Evolutionary conservation across 495 filamentous ascomycete genomes (phyloP).

Genomic region (Daldinia bambusicola): DNA sequence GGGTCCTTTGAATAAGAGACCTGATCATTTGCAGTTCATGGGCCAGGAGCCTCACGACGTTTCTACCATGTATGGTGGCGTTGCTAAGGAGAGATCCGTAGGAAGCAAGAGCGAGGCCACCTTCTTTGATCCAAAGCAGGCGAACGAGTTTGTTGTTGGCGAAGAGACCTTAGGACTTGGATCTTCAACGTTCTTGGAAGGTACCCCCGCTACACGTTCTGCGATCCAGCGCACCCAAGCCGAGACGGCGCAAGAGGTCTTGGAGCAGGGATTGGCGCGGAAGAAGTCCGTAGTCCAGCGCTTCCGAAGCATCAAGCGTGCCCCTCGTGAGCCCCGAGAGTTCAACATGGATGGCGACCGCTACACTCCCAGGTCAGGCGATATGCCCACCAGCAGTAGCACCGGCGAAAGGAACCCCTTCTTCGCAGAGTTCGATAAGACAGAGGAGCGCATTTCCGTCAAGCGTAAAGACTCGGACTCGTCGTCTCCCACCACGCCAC

Average conservation of each 20-base stretch:
- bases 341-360: slow-evolving; percentile 57
- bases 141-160: slow-evolving; percentile 79
- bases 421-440: slow-evolving; percentile 78
- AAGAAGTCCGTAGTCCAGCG: slow-evolving; percentile 95
- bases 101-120: slow-evolving; percentile 53
- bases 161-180: slow-evolving; percentile 86
- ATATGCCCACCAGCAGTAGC: slow-evolving; percentile 30
- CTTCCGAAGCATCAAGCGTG: slow-evolving; percentile 73
- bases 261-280: slow-evolving; percentile 75
- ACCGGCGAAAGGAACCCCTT: slow-evolving; percentile 78
- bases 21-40: slow-evolving; percentile 85
- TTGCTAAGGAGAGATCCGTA: slow-evolving; percentile 45
- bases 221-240: slow-evolving; percentile 82
- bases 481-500: slow-evolving; percentile 70
- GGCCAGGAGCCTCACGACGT: slow-evolving; percentile 82
- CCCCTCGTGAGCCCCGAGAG: slow-evolving; percentile 62
- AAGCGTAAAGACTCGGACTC: slow-evolving; percentile 53
- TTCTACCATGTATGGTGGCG: slow-evolving; percentile 75
- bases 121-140: slow-evolving; percentile 61
- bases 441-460: slow-evolving; percentile 58
- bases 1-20: slow-evolving; percentile 82
- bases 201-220: slow-evolving; percentile 84
- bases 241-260: slow-evolving; percentile 64
- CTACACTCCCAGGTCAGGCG: slow-evolving; percentile 51
- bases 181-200: slow-evolving; percentile 95